Percentiles rank a stretch among this genome's conserved stretches.
Evolutionary conservation across 495 filamentous ascomycete genomes (phyloP).

Genomic region (Talaromyces liani): DNA sequence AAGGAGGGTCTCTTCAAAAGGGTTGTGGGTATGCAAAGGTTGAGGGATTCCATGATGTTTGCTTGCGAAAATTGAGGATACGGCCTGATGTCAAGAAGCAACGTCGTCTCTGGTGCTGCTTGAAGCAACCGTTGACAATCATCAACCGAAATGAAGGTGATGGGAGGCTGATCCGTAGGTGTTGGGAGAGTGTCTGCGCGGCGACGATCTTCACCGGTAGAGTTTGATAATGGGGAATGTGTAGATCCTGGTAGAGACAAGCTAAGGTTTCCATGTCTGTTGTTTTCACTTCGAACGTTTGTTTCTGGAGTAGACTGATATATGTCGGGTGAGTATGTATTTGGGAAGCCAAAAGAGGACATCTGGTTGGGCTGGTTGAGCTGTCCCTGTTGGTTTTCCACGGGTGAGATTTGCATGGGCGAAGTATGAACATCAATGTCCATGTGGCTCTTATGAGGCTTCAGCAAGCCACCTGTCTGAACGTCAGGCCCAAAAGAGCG

Average conservation of each 20-base stretch:
- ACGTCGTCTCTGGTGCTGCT: constrained; percentile 43
- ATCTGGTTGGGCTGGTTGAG: background rate
- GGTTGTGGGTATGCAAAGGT: constrained; percentile 93
- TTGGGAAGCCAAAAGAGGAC: background rate
- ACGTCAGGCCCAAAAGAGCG: background rate
- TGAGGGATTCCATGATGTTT: constrained; percentile 70
- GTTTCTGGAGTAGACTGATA: constrained; percentile 21
- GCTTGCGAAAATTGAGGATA: constrained; percentile 72
- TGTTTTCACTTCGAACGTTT: constrained; percentile 17
- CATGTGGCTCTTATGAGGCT: background rate
- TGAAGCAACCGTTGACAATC: constrained; percentile 63
- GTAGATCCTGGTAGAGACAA: constrained; percentile 18
- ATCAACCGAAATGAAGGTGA: constrained; percentile 52
- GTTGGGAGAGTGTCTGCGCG: constrained; percentile 53
- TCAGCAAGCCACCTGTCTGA: background rate
- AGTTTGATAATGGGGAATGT: constrained; percentile 19
- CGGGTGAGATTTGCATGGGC: background rate
- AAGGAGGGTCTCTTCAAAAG: constrained; percentile 86
- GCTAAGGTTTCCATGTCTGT: constrained; percentile 27
- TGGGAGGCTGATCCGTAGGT: constrained; percentile 30
- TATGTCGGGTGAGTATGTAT: constrained; percentile 10
- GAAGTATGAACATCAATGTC: background rate
- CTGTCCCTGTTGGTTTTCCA: background rate
- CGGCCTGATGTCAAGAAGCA: constrained; percentile 85
- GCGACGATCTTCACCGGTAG: constrained; percentile 27